phyloP scores from a whole-genome alignment of 305 asterid genomes.

The Plantago coronopus region DNA sequence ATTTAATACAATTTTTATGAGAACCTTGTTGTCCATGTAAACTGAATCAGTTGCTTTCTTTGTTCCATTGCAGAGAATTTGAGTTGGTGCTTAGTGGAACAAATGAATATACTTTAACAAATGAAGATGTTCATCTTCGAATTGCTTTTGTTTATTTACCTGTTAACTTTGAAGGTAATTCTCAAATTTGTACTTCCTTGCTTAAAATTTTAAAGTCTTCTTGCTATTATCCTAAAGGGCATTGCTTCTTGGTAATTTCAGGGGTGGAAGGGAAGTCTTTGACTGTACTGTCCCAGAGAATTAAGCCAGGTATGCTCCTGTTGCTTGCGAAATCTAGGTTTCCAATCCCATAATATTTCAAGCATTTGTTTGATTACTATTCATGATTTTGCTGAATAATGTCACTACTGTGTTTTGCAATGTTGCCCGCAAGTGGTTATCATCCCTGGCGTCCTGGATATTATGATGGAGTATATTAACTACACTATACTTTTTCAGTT shows the following conservation, averaged over 20 bases:
- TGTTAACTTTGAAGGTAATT: slow-evolving; percentile 84
- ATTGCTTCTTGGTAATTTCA: slow-evolving; percentile 32
- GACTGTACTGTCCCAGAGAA: slow-evolving; percentile 60
- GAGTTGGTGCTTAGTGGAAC: slow-evolving; percentile 66
- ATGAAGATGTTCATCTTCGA: slow-evolving; percentile 73
- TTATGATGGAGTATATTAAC: neutral
- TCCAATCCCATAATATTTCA: neutral
- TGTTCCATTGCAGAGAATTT: slow-evolving; percentile 50
- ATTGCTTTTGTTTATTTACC: slow-evolving; percentile 78
- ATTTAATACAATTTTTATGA: neutral
- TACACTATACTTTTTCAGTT: neutral
- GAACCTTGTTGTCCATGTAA: slow-evolving; percentile 13
- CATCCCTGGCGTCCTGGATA: too few species aligned
- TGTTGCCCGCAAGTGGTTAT: neutral
- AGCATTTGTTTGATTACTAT: neutral
- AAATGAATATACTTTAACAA: slow-evolving; percentile 65
- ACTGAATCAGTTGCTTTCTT: slow-evolving; percentile 21
- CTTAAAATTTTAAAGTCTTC: slow-evolving; percentile 18
- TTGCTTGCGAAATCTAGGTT: slow-evolving; percentile 11
- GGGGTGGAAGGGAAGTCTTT: slow-evolving; percentile 90
- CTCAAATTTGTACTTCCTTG: neutral
- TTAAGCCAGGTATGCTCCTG: slow-evolving; percentile 60
- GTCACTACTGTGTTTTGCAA: neutral
- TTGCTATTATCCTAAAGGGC: slow-evolving; percentile 13
- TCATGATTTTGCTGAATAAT: slow-evolving; percentile 11